phyloP scores from a whole-genome alignment of 768 basidiomycete species.

The Auriscalpium microsporum region DNA sequence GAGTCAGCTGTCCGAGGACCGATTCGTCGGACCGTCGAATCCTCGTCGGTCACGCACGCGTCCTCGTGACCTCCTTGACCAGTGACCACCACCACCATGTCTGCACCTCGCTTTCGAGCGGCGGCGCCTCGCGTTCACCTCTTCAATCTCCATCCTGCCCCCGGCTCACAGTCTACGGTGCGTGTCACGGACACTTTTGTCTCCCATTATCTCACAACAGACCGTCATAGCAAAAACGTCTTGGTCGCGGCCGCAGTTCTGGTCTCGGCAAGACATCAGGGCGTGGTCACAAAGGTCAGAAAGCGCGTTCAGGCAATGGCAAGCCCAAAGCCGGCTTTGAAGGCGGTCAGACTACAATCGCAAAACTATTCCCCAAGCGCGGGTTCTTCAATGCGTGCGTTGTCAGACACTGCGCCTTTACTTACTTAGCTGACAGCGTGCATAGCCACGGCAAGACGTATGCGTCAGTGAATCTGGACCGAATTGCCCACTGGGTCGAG shows the following conservation, averaged over 20 bases:
- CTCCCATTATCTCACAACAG: not conserved
- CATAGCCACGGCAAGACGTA: slow-evolving; percentile 64
- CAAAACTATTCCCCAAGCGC: slow-evolving; percentile 83
- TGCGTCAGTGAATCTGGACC: slow-evolving; percentile 80
- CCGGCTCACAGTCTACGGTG: slow-evolving; percentile 62
- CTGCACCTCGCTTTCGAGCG: slow-evolving; percentile 26
- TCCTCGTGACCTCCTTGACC: slow-evolving; percentile 22
- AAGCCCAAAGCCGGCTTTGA: slow-evolving; percentile 81
- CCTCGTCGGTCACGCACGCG: slow-evolving; percentile 25
- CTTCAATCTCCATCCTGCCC: slow-evolving; percentile 67
- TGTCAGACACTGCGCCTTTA: not conserved
- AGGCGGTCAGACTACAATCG: slow-evolving; percentile 94
- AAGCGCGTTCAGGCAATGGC: slow-evolving; percentile 82
- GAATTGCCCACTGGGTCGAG: slow-evolving; percentile 87
- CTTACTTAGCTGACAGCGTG: not conserved
- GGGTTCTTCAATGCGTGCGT: slow-evolving; percentile 90
- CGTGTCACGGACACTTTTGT: slow-evolving; percentile 13
- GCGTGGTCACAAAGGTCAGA: slow-evolving; percentile 93
- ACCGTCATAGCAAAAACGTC: slow-evolving; percentile 71
- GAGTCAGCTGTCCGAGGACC: not conserved
- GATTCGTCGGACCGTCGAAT: no score
- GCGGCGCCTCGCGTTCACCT: slow-evolving; percentile 45
- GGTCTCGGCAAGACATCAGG: slow-evolving; percentile 89
- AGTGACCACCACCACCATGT: slow-evolving; percentile 21
- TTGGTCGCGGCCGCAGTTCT: slow-evolving; percentile 89